A percentile compares a stretch with the other conserved stretches of the same genome.
These are phyloP conservation scores for Neofusicoccum sp. DNA, from an alignment of 2,329 filamentous ascomycete species.

Conservation along the genomic window DNA sequence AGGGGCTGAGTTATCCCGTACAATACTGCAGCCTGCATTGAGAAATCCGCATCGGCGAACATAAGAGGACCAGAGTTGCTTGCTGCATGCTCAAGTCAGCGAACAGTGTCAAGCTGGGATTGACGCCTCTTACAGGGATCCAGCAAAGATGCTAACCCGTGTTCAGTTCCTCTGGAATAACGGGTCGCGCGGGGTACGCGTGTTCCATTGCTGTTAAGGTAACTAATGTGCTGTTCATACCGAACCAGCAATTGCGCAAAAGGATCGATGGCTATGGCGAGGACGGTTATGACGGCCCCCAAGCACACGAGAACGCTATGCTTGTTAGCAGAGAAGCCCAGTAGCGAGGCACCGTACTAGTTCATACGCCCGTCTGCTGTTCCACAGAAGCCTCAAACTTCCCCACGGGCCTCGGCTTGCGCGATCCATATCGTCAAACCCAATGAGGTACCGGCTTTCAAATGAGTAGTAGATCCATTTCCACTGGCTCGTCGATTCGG, in stretches of 20 bases:
- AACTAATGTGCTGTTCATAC: too few relatives aligned
- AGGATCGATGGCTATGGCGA: neutral
- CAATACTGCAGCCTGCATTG: neutral
- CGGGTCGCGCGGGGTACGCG: too few relatives aligned
- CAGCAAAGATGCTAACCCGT: too few relatives aligned
- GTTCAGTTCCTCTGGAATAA: too few relatives aligned
- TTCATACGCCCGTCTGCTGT: too few relatives aligned
- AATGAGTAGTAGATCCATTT: constrained; percentile 19
- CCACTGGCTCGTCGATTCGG: constrained; percentile 19
- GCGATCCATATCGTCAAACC: constrained; percentile 7
- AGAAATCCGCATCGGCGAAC: neutral
- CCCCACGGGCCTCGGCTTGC: neutral
- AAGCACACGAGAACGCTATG: too few relatives aligned
- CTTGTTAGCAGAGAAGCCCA: too few relatives aligned
- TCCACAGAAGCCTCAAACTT: neutral
- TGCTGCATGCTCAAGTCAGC: too few relatives aligned
- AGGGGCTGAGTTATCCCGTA: neutral
- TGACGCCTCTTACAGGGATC: too few relatives aligned
- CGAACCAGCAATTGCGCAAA: neutral
- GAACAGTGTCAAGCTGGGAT: too few relatives aligned
- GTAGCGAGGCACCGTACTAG: neutral
- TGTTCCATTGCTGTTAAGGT: too few relatives aligned
- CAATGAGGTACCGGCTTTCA: neutral
- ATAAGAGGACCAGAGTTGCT: too few relatives aligned
- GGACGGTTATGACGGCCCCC: neutral